phyloP scores from a whole-genome alignment of 2,329 filamentous ascomycete species.

The Cladosporium cucumerinum region DNA sequence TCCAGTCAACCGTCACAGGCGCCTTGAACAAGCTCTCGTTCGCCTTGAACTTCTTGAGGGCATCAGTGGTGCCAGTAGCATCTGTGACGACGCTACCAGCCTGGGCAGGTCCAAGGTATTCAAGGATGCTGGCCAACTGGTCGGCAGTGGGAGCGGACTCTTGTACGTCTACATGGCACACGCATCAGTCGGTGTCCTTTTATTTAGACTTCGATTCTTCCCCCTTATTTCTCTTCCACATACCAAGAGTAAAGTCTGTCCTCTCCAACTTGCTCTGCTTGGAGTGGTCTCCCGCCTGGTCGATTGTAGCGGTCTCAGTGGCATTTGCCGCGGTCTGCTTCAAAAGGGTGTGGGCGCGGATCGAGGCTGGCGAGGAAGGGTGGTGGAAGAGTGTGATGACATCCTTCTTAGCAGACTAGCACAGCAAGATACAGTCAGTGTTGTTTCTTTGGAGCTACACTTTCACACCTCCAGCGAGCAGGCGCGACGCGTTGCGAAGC shows the following conservation, averaged over 20 bases:
- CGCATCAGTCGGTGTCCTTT: neutral
- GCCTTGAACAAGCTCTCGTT: conserved; percentile 65
- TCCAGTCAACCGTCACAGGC: conserved; percentile 91
- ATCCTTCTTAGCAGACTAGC: conserved; percentile 52
- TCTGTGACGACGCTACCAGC: conserved; percentile 67
- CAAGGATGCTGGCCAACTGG: conserved; percentile 78
- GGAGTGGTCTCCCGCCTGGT: conserved; percentile 67
- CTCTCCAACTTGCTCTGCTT: conserved; percentile 58
- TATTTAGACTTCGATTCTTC: neutral
- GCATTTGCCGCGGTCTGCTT: conserved; percentile 75
- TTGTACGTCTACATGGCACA: conserved; percentile 58
- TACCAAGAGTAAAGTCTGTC: conserved; percentile 72
- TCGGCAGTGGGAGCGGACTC: conserved; percentile 76
- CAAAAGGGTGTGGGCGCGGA: conserved; percentile 69
- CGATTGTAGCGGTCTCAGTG: conserved; percentile 63
- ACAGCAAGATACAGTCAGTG: neutral
- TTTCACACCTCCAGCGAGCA: neutral
- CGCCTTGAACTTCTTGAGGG: conserved; percentile 72
- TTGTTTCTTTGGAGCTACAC: neutral
- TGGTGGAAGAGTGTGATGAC: conserved; percentile 96
- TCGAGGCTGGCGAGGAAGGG: conserved; percentile 67
- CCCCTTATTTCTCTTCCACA: conserved; percentile 10
- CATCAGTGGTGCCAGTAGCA: conserved; percentile 71
- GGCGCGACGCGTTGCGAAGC: neutral
- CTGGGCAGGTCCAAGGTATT: conserved; percentile 68